Base-by-base conservation (phyloP, 257 asterid genomes). In the Agastache rugosa region DNA sequence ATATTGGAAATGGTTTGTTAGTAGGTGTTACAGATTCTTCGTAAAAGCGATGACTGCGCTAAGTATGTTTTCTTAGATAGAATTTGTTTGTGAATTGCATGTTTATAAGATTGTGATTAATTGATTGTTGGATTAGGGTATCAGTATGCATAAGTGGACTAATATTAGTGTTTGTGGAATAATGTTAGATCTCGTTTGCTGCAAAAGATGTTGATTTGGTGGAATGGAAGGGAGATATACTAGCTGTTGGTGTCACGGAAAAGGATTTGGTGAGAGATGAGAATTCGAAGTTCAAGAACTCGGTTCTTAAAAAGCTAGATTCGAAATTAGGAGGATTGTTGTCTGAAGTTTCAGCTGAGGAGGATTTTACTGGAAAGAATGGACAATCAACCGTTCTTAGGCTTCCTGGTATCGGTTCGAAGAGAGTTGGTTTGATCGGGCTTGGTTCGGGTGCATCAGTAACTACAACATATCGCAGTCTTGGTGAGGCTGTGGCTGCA, bases 171-270 rank as follows among this genome's bases (percentile, higher is more conserved):
- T 67, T 65, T 72, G 11, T 72, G 15, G 62, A 68, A 53, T 77
- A 31, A 76, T 70, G 72, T 59, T 75, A 93, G 97, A 85, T 93
- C 79, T 86, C 94, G 35, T 86, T 93, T 87, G 81, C 88, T 66
- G 97, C 97, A 22, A 91, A 93, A 88, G 97, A 90, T 75, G 81
- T 85, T 80, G 97, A 91, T 88, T 69, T 90, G 81, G 88, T 82
- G 6, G 96, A 88, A 85, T 93, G 98, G 98, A 93, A 91, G 80
- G 98, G 98, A 23, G 98, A 91, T 81, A 83, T 93, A 56, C 91
- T 93, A 54, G 97, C 93, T 53, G 93, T 93, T 42, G 98, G 97
- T 22, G 93, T 89, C 62, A 87, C 97, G 0, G 98, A 90, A 81
- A 88, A 82, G 69, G 97, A 90, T 81, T 63, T 80, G 88, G 83